Base-by-base conservation (phyloP, 2,329 filamentous ascomycete genomes). In the Pochonia chlamydosporia region DNA sequence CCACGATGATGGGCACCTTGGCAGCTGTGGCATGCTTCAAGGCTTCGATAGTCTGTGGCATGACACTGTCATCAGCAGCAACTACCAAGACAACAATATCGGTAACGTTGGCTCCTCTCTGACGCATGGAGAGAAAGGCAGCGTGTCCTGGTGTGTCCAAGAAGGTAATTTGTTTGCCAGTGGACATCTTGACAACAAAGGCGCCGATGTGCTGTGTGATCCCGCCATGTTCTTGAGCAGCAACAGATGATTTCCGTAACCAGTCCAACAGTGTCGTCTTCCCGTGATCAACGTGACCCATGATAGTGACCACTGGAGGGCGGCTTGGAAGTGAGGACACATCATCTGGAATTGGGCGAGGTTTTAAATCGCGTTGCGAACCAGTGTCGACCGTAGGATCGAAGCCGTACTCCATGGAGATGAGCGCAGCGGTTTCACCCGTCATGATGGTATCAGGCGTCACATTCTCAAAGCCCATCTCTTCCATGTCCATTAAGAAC, bases 201-300 rank as follows among this genome's bases (percentile, higher is more conserved):
- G 93, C 93, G 66, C 93, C 95, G 55, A 99, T 99, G 61, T 99
- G 93, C 65, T 99, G 93, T 0, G 93, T 99, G 62, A 99, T 99
- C 30, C 93, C 93, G 52, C 93, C 93, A 62, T 96, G 91, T 64
- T 99, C 93, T 46, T 86, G 82, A 5, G 89, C 89, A 36, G 85
- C 95, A 37, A 99, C 82, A 6, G 90, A 96, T 2, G 91, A 93
- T 58, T 96, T 95, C 31, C 93, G 87, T 39, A 99, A 74, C 69
- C 85, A 97, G 63, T 99, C 93, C 9, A 99, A 75, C 36, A 99
- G 83, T 0, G 95, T 99, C 1, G 93, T 99, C 72, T 99, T 99
- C 46, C 93, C 93, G 64, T 99, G 93, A 63, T 99, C 95, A 57
- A 99, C 93, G 55, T 99, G 93, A 3, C 93, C 93, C 95, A 99